Conservation (phyloP, 805 yeast species). For the Nakazawaea siamensis region DNA sequence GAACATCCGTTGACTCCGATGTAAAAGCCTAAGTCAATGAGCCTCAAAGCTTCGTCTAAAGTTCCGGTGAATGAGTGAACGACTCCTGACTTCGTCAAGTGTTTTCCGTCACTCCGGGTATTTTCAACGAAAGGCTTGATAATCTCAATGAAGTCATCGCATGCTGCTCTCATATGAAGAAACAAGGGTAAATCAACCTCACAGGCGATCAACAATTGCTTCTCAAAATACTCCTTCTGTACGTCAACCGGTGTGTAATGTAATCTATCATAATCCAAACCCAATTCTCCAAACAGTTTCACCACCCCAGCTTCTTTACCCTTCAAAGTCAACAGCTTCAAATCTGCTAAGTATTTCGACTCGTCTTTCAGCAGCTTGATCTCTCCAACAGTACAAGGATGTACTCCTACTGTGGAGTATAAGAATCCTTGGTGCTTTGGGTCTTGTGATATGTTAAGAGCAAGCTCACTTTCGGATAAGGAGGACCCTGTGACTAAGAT, state of each 20-base stretch:
- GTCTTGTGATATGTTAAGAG: slow-evolving; percentile 44
- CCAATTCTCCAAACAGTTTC: slow-evolving; percentile 90
- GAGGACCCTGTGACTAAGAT: slow-evolving; percentile 83
- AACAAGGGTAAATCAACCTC: slow-evolving; percentile 68
- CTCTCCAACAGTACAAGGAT: slow-evolving; percentile 80
- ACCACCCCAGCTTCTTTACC: slow-evolving; percentile 48
- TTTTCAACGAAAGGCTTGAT: slow-evolving; percentile 52
- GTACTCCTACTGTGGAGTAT: slow-evolving; percentile 84
- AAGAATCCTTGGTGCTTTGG: slow-evolving; percentile 19
- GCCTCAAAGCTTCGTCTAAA: slow-evolving; percentile 44
- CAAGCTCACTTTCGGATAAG: slow-evolving; percentile 54
- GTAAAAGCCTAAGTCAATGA: slow-evolving; percentile 53
- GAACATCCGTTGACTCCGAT: slow-evolving; percentile 94
- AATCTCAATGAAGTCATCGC: slow-evolving; percentile 65
- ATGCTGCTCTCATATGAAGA: slow-evolving; percentile 82
- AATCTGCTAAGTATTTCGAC: slow-evolving; percentile 33
- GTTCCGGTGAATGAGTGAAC: slow-evolving; percentile 95
- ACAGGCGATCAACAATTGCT: slow-evolving; percentile 62
- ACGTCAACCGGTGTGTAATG: slow-evolving; percentile 62
- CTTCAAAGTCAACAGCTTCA: slow-evolving; percentile 39
- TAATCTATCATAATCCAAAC: slow-evolving; percentile 88
- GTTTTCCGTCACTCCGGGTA: slow-evolving; percentile 22
- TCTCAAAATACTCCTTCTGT: slow-evolving; percentile 60
- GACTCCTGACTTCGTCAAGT: slow-evolving; percentile 51
- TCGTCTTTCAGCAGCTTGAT: slow-evolving; percentile 16